These are phyloP conservation scores for Orbilia ellipsospora DNA, from an alignment of 2,329 filamentous ascomycete genomes.

Conservation along the genomic window DNA sequence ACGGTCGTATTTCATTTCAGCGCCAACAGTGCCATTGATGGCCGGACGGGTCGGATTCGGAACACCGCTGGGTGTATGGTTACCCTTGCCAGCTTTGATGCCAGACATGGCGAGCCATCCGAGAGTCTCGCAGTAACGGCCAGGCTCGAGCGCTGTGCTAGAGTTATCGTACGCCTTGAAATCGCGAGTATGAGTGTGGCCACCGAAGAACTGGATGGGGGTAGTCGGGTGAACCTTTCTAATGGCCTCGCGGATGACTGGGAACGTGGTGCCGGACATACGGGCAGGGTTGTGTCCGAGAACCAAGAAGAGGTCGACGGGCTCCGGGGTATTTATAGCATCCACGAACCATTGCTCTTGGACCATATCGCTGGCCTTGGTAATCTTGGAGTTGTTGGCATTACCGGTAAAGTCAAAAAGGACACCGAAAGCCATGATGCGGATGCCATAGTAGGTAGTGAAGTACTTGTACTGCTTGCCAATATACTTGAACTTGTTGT, in stretches of 20 bases:
- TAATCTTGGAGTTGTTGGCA: conserved; percentile 78
- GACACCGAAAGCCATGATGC: conserved; percentile 90
- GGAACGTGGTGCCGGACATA: conserved; percentile 63
- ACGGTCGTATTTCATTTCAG: conserved; percentile 67
- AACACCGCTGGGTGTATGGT: conserved; percentile 63
- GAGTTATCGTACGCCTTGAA: conserved; percentile 73
- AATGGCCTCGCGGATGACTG: conserved; percentile 70
- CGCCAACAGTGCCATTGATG: conserved; percentile 60
- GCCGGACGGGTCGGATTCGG: conserved; percentile 64
- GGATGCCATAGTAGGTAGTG: conserved; percentile 86
- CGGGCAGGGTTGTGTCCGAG: conserved; percentile 73
- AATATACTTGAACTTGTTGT: conserved; percentile 77
- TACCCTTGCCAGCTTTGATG: conserved; percentile 66
- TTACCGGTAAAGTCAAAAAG: conserved; percentile 93
- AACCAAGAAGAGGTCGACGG: conserved; percentile 72
- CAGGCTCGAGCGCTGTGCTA: conserved; percentile 72
- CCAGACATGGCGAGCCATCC: conserved; percentile 75
- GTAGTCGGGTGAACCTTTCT: conserved; percentile 68
- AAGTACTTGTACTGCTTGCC: conserved; percentile 87
- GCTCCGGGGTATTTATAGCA: conserved; percentile 68
- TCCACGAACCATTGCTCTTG: conserved; percentile 80
- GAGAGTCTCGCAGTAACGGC: conserved; percentile 75
- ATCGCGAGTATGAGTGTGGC: conserved; percentile 74
- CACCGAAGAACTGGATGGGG: conserved; percentile 74
- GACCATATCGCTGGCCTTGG: conserved; percentile 72